Evolutionary conservation across 164 flowering plant species (phyloP), one percentile per base, ranked within the genome.

Genomic region (Liquidambar formosana): DNA sequence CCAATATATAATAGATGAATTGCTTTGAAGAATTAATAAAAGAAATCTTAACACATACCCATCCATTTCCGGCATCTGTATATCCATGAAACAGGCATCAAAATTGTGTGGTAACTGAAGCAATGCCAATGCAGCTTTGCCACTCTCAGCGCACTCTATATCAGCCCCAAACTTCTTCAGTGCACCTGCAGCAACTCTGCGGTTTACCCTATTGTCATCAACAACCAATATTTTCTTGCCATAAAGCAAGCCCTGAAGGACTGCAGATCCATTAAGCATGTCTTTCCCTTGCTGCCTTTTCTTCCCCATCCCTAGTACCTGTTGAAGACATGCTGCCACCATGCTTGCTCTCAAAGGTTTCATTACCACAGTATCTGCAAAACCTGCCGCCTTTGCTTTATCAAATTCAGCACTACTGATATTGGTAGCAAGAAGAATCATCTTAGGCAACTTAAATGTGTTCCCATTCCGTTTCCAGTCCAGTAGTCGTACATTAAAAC

Each of bases 21-120:
- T 15, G 48, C 19, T 48, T 8, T 18, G 16, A 57, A n/a, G 28
- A 15, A 47, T 28, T 5, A 58, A 22, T 8, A 25, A 41, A 59
- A 23, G 22, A n/a, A 46, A 46, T n/a, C 49, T 23, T 45, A 52
- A 56, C 3, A 75, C 92, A 53, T 84, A 93, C 97, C 98, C 98
- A 68, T 94, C 98, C 98, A 94, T 94, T 78, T 92, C 96, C 11
- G 98, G 98, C 98, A 94, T 94, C 71, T 94, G 98, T 79, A 94
- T 89, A 73, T 94, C 98, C 98, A 94, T 94, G 84, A 94, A 94
- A 85, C 98, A 94, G 15, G 98, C 98, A 79, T 90, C 96, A 70
- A 89, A 94, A 49, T 65, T 72, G 68, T 89, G 98, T 22, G 98
- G 96, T 19, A 84, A 43, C 67, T 85, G 77, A 73, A 94, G 97